Base-by-base conservation (phyloP, 331 rosid genomes). In the Stylosanthes scabra region DNA sequence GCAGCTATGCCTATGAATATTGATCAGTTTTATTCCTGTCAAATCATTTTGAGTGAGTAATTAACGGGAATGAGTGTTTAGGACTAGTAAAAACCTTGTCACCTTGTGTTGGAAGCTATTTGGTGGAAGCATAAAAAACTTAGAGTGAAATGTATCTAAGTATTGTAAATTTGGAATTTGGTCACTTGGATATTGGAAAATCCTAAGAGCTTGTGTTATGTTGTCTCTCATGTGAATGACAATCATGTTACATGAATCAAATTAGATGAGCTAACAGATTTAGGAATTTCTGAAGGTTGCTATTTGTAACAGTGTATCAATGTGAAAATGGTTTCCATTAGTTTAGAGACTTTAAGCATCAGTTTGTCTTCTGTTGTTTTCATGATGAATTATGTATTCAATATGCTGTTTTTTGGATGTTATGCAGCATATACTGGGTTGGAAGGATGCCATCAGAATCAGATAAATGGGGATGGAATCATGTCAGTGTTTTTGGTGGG, bases 401-500 rank as follows among this genome's bases (percentile, higher is more conserved):
- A 51, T 37, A 8, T 45, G 8, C 14, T 72, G 14, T 39, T 59
- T 56, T 56, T 65, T 41, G 11, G 25, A 59, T 59, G 59, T 66
- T 72, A 75, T 81, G 59, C 77, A 83, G 84, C 20, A 50, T 71
- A 44, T 57, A 45, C 58, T 15, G 59, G 57, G 63, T 69, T 74
- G 83, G 75, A 41, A 83, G 50, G 45, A 83, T 86, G 93, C 78
- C 79, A 37, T 68, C 80, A 2, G 80, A 86, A 41, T 85, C 82
- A 63, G 88, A 88, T 61, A 88, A 83, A 74, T 86, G 90, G 89
- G 86, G 86, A 28, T 86, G 89, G 87, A 84, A 83, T 66, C 93
- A 88, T 63, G 93, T 86, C 28, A 82, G 83, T 76, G 83, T 86
- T 71, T 86, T 86, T 58, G 87, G 88, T 72, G 89, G 93, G 14